Base-by-base conservation (phyloP, 2,329 filamentous ascomycete species). In the Cladosporium sp. region DNA sequence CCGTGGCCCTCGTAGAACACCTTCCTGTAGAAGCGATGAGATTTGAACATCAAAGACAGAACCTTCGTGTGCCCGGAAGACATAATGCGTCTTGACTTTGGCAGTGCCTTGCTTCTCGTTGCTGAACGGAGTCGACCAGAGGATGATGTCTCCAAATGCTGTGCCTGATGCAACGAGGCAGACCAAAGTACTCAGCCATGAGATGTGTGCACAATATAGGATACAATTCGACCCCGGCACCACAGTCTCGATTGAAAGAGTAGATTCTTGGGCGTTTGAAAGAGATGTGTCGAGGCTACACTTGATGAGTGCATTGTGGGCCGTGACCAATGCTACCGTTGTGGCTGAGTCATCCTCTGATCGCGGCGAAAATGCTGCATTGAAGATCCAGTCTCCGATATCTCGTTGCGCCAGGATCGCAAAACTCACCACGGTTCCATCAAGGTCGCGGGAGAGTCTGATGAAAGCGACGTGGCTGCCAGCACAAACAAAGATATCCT, bases 21-120 rank as follows among this genome's bases (percentile, higher is more conserved):
- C 40, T 21, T 49, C 6, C 7, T 68, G 67, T 23, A 89, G 77
- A 69, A 80, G 74, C 0, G 84, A 80, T 0, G 92, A 96, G 40
- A 98, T 90, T 35, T 88, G 84, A 2, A 99, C 91, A 1, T 92
- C 93, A 70, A 97, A 99, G 31, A 99, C 90, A 0, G 94, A 97
- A 0, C 95, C 95, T 73, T 97, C 93, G 73, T 99, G 95, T 0
- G 86, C 87, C 10, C 82, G 82, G 72, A 89, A 88, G 52, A 84
- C 81, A 69, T 84, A 82, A 70, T 87, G 85, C 16, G 84, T 80
- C 5, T 76, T 78, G 16, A 79, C 76, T 28, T 69, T 68, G 31
- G 74, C 74, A 40, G 70, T 57, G 11, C 68, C 35, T 10, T 56
- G 40, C 3, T 65, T 58, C 16, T 49, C 26, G 26, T 57, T 14